Percentiles rank a stretch among this genome's conserved stretches.
These are phyloP conservation scores for Daldinia sp. DNA, from an alignment of 2,329 filamentous ascomycete genomes.

Conservation along the genomic window DNA sequence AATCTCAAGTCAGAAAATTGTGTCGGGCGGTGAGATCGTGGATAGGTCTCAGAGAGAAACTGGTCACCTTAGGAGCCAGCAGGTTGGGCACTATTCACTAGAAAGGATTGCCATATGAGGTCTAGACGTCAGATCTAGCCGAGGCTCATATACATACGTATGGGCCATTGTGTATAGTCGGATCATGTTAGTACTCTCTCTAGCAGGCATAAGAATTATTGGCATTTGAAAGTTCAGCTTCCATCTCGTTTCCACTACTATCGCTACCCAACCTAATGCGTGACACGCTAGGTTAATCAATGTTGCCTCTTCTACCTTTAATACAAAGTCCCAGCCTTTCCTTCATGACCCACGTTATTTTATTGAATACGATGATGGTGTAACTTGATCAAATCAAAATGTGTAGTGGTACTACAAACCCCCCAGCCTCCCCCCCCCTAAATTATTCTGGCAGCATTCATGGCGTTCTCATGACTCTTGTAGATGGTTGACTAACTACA, in stretches of 20 bases:
- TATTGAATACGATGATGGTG: background rate
- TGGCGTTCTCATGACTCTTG: background rate
- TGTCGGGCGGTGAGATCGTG: constrained; percentile 76
- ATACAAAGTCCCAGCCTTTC: background rate
- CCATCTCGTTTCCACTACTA: background rate
- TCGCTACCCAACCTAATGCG: background rate
- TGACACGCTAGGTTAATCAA: too few species aligned
- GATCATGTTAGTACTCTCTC: background rate
- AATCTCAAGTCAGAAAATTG: constrained; percentile 68
- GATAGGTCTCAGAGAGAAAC: constrained; percentile 78
- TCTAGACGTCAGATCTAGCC: constrained; percentile 30
- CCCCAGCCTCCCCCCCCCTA: background rate
- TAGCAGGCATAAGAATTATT: background rate
- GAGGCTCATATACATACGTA: background rate
- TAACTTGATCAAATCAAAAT: background rate
- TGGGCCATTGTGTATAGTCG: background rate
- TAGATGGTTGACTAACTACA: background rate
- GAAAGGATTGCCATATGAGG: constrained; percentile 78
- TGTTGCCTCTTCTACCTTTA: background rate
- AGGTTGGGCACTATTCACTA: constrained; percentile 84
- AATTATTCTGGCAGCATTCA: too few species aligned
- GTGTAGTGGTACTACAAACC: background rate
- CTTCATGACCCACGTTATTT: background rate
- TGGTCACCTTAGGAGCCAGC: constrained; percentile 81
- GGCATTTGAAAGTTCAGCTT: background rate